Base-by-base conservation (phyloP, 257 asterid genomes). In the Leptodermis oblonga region DNA sequence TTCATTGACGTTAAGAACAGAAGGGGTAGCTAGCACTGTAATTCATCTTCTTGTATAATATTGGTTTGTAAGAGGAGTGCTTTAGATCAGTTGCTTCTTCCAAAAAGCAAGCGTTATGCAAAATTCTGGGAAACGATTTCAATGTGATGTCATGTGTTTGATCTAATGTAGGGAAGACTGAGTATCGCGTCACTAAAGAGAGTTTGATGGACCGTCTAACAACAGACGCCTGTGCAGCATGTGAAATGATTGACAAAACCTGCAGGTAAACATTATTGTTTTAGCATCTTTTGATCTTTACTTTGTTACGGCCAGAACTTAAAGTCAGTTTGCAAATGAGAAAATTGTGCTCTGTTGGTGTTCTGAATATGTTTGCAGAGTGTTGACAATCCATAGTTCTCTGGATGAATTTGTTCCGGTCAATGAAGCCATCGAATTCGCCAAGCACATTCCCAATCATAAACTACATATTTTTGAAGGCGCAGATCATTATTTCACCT, bases 401-500 rank as follows among this genome's bases (percentile, higher is more conserved):
- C 30, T 53, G 43, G 98, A 92, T 59, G 95, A 92, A 77, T 63
- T 78, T 66, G 97, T 92, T 23, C 88, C 94, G 2, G 83, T 90
- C 34, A 92, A 82, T 68, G 97, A 92, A 79, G 96, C 95, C 2
- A 8, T 25, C 23, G 86, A 87, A 69, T 88, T 90, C 49, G 80
- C 78, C 62, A 78, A 82, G 78, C 3, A 68, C 49, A 76, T 90
- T 62, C 71, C 74, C 1, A 87, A 86, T 75, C 96, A 87, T 65
- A 72, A 70, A 9, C 64, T 92, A 14, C 74, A 82, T 69, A 80
- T 93, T 73, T 82, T 87, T 37, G 79, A 83, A 83, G 95, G 95
- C 33, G 96, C 98, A 31, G 95, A 93, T 84, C 97, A 93, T 62
- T 91, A 90, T 63, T 90, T 73, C 81, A 87, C 98, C 28, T 70